Conservation (phyloP, 129 eudicot species). For the Gnaphalium uliginosum region DNA sequence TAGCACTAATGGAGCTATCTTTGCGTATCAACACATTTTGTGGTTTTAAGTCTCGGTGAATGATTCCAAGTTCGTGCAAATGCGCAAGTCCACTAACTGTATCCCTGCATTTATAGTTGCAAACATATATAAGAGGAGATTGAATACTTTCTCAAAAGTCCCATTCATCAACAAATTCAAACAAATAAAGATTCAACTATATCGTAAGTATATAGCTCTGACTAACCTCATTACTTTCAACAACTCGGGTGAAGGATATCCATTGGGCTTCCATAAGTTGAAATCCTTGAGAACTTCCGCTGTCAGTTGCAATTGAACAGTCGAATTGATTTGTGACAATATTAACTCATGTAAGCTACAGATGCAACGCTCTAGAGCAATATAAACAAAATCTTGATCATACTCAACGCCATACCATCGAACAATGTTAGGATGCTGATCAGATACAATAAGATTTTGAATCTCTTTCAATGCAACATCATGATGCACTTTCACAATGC, state of each 20-base stretch:
- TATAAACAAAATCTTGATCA: slow-evolving; percentile 83
- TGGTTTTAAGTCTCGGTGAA: slow-evolving; percentile 89
- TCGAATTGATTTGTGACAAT: slow-evolving; percentile 33
- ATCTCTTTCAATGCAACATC: slow-evolving; percentile 88
- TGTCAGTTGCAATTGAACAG: slow-evolving; percentile 26
- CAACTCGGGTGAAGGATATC: slow-evolving; percentile 71
- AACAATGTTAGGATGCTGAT: slow-evolving; percentile 86
- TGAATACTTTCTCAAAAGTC: slow-evolving; percentile 1
- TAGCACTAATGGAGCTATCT: slow-evolving; percentile 62
- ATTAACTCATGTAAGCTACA: slow-evolving; percentile 73
- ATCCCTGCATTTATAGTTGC: slow-evolving; percentile 56
- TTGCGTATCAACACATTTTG: slow-evolving; percentile 76
- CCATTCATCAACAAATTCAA: slow-evolving; percentile 5
- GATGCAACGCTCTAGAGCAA: slow-evolving; percentile 72
- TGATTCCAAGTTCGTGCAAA: slow-evolving; percentile 86
- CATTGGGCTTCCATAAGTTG: slow-evolving; percentile 69
- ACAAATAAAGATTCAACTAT: not conserved
- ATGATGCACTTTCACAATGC: slow-evolving; percentile 76
- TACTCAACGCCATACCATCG: slow-evolving; percentile 84
- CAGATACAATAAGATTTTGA: slow-evolving; percentile 83
- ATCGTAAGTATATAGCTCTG: slow-evolving; percentile 1
- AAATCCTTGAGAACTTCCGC: slow-evolving; percentile 34
- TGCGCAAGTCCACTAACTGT: slow-evolving; percentile 68
- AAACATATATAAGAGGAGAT: slow-evolving; percentile 7
- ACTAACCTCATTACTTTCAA: slow-evolving; percentile 84